Base-by-base conservation (phyloP, 176 grass and related monocot genomes). In the Triticum dicoccoides region DNA sequence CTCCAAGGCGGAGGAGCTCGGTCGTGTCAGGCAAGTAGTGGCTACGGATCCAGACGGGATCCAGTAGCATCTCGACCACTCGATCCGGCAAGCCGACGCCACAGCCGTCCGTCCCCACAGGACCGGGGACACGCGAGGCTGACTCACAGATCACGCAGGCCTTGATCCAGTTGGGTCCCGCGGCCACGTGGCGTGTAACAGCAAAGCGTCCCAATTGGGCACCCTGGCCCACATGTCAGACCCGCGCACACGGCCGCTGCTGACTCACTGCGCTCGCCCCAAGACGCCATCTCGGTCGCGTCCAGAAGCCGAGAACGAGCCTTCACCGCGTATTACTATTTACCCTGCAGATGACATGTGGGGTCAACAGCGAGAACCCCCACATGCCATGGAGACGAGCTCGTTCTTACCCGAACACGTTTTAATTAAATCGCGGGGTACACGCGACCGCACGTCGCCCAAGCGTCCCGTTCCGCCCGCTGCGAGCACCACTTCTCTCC, bases 331-430 rank as follows among this genome's bases (percentile, higher is more conserved):
- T 25, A 25, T 10, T 15, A 8, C 32, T 32, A 32, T 32, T 32
- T 32, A 49, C 58, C 1, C 18, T 0, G 2, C 3, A 29, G 0
- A 51, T 77, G 83, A 34, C 4, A 17, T 3, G 68, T 80, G 82
- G 82, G 87, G 66, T 37, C 67, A 0, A 0, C 0, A 0, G 0
- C 0, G 6, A 1, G 0, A 0, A 1, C 14, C 1, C 77, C 77
- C 83, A 81, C 77, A 45, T 61, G 83, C 34, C 83, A 89, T 14
- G 0, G 29, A 37, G 17, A 12, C 0, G 3, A 0, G 23, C 2
- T 1, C 27, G 76, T 17, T 30, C 6, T 4, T 17, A 2, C 1
- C 8, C 33, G 27, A 13, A 1, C 65, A 83, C 81, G 87, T 78
- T 69, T 83, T 70, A 39, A 47, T 73, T 54, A 59, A 59, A 59